Evolutionary conservation across 2,329 filamentous ascomycete genomes (phyloP).

Genomic region (Mollisiaceae sp.): DNA sequence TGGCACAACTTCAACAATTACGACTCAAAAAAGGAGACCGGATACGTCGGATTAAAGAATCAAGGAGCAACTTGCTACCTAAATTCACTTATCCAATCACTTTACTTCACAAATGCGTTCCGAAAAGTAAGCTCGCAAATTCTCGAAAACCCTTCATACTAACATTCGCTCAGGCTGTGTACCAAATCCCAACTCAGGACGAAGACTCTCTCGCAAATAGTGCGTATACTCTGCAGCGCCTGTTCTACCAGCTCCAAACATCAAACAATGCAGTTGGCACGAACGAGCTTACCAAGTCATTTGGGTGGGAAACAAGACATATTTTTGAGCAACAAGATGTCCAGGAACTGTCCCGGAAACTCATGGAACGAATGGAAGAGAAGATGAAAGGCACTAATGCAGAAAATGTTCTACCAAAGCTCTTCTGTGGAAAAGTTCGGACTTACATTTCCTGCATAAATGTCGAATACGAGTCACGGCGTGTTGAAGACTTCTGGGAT

Average conservation of each 20-base stretch:
- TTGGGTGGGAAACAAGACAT: conserved; percentile 96
- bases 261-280: conserved; percentile 84
- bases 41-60: conserved; percentile 95
- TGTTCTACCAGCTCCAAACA: conserved; percentile 95
- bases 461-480: conserved; percentile 94
- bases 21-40: conserved; percentile 98
- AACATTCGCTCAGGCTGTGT: conserved; percentile 71
- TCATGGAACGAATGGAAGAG: conserved; percentile 97
- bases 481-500: conserved; percentile 98
- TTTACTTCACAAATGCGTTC: conserved; percentile 91
- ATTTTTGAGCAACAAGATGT: conserved; percentile 99
- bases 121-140: conserved; percentile 70
- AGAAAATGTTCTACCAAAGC: conserved; percentile 83
- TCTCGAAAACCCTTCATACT: conserved; percentile 10
- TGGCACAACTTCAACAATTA: conserved; percentile 96
- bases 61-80: conserved; percentile 93
- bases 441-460: conserved; percentile 99
- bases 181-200: conserved; percentile 91
- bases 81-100: conserved; percentile 81
- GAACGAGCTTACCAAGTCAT: conserved; percentile 92
- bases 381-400: conserved; percentile 97
- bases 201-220: conserved; percentile 85
- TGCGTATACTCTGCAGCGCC: conserved; percentile 88
- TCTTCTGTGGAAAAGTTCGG: conserved; percentile 98
- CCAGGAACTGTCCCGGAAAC: conserved; percentile 91